These are phyloP conservation scores for Pichia sp. DNA, from an alignment of 1,139 yeast species.

Conservation along the genomic window DNA sequence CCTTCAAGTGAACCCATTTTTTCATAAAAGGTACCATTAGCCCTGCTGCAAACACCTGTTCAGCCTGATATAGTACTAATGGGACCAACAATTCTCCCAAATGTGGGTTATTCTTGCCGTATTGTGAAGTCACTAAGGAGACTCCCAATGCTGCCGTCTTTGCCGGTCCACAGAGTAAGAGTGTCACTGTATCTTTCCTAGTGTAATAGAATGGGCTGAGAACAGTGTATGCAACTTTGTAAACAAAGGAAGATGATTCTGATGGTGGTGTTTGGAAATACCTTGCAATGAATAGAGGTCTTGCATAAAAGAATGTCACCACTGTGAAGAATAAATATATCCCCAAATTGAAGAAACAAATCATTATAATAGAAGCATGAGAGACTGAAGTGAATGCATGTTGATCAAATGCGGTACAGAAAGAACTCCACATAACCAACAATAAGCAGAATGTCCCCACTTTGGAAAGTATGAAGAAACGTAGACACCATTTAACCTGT, in stretches of 20 bases:
- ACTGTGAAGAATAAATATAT: conserved; percentile 68
- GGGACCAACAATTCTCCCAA: conserved; percentile 75
- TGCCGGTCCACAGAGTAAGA: conserved; percentile 87
- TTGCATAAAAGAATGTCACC: conserved; percentile 48
- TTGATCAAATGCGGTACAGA: conserved; percentile 83
- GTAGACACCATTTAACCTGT: conserved; percentile 52
- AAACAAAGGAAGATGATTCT: conserved; percentile 34
- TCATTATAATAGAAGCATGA: conserved; percentile 55
- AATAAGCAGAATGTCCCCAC: conserved; percentile 75
- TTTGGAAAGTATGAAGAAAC: conserved; percentile 56
- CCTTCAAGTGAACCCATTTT: conserved; percentile 14
- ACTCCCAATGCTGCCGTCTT: conserved; percentile 91
- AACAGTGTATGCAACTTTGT: conserved; percentile 32
- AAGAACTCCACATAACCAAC: conserved; percentile 75
- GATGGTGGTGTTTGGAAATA: conserved; percentile 43
- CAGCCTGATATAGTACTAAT: conserved; percentile 76
- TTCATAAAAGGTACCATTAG: conserved; percentile 14
- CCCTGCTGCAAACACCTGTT: conserved; percentile 47
- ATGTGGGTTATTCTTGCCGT: conserved; percentile 53
- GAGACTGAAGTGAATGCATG: conserved; percentile 63
- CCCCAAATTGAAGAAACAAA: conserved; percentile 76
- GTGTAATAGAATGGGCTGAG: conserved; percentile 66
- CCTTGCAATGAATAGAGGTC: conserved; percentile 47
- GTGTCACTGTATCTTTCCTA: conserved; percentile 65
- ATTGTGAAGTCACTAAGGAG: conserved; percentile 71